Conservation (phyloP, 1,284 basidiomycete species). For the Grifola frondosa region DNA sequence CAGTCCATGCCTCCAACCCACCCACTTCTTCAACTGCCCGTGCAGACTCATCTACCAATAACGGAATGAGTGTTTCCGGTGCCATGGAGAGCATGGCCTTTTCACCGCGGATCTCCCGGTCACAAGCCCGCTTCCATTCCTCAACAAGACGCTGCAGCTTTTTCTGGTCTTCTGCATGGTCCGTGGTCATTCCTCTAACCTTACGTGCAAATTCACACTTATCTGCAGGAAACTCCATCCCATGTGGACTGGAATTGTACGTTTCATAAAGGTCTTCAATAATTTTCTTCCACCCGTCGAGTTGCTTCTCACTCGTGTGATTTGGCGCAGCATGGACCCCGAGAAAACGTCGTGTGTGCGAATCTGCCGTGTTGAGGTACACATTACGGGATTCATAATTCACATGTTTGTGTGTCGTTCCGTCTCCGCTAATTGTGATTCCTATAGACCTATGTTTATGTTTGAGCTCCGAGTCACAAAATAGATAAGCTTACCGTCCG, state of each 20-base stretch:
- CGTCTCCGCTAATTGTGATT: conserved; percentile 25
- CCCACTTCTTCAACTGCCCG: neutral
- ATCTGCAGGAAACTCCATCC: neutral
- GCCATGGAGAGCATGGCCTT: neutral
- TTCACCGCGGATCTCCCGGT: conserved; percentile 15
- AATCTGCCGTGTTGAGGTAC: neutral
- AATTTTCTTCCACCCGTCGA: conserved; percentile 23
- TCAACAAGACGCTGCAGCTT: conserved; percentile 17
- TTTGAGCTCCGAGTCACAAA: neutral
- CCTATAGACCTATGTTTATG: too few species aligned
- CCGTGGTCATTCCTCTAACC: conserved; percentile 22
- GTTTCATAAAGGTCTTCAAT: conserved; percentile 10
- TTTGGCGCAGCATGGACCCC: conserved; percentile 22
- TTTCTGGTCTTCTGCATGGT: conserved; percentile 31
- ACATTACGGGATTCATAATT: conserved; percentile 21
- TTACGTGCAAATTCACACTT: neutral
- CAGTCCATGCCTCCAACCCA: neutral
- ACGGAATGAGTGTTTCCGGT: neutral
- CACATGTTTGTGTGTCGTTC: conserved; percentile 23
- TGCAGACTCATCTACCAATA: conserved; percentile 3
- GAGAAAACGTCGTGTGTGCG: conserved; percentile 12
- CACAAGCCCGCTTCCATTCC: conserved; percentile 12
- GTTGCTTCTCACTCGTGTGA: conserved; percentile 27
- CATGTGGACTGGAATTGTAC: conserved; percentile 9
- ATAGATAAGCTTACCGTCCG: neutral